Evolutionary conservation across 441 rosid species (phyloP).

Genomic region (Brassica hybrid): DNA sequence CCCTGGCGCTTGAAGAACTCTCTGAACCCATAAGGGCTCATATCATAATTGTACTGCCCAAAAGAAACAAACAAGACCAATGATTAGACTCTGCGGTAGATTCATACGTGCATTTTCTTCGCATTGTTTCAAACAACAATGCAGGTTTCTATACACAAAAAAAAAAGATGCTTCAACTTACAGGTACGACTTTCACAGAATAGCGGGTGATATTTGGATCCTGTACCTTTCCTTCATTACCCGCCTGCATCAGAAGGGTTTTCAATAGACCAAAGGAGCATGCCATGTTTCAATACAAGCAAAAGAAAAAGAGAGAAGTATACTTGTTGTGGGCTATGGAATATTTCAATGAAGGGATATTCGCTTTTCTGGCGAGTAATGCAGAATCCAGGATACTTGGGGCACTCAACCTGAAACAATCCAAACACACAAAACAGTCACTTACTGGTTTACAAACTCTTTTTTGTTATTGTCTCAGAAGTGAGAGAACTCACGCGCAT

Average conservation of each 20-base stretch:
- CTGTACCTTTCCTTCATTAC: conserved; percentile 59
- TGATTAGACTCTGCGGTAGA: conserved; percentile 13
- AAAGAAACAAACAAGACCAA: conserved; percentile 9
- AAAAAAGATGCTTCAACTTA: conserved; percentile 49
- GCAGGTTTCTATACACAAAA: not conserved
- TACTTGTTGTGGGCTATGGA: conserved; percentile 89
- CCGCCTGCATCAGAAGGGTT: conserved; percentile 56
- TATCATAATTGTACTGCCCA: conserved; percentile 79
- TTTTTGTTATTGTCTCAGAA: not conserved
- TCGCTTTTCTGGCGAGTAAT: conserved; percentile 82
- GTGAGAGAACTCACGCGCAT: conserved; percentile 62
- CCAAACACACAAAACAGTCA: conserved; percentile 23
- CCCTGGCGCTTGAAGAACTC: conserved; percentile 89
- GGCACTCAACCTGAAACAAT: conserved; percentile 86
- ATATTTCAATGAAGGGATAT: conserved; percentile 92
- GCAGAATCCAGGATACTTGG: conserved; percentile 97
- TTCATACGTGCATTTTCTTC: not conserved
- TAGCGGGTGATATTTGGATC: conserved; percentile 76
- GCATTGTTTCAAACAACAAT: not conserved
- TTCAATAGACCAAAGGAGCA: conserved; percentile 14
- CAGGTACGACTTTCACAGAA: conserved; percentile 86
- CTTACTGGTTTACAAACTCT: not conserved
- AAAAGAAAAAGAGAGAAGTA: not conserved
- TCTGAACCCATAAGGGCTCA: conserved; percentile 89
- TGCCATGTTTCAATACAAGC: not conserved